A percentile compares a stretch with the other conserved stretches of the same genome.
Conservation (phyloP, 768 basidiomycete species). For the Porpolomopsis calyptriformis region DNA sequence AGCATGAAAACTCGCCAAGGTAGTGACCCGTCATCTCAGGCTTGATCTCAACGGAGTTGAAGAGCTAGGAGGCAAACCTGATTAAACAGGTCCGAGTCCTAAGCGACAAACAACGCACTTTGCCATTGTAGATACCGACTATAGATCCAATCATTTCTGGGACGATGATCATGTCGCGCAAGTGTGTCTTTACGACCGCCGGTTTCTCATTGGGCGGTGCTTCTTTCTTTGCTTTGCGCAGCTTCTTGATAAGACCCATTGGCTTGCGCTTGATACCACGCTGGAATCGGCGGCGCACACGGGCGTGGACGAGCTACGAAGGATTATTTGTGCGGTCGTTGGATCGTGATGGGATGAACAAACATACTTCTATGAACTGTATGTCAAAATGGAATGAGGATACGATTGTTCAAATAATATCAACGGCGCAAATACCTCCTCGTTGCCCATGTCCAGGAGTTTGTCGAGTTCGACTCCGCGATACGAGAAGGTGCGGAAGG, state of each 20-base stretch:
- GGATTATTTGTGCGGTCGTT: constrained; percentile 2
- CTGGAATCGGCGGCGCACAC: constrained; percentile 97
- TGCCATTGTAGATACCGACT: constrained; percentile 97
- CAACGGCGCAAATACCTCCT: constrained; percentile 56
- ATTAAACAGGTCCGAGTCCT: not conserved
- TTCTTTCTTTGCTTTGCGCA: constrained; percentile 99
- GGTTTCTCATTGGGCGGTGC: constrained; percentile 99
- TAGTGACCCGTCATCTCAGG: constrained; percentile 99
- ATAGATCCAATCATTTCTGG: constrained; percentile 99
- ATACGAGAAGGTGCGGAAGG: constrained; percentile 98
- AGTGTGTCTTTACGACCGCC: constrained; percentile 95
- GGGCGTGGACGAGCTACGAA: constrained; percentile 86
- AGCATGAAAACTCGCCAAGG: constrained; percentile 94
- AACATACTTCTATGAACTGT: constrained; percentile 74
- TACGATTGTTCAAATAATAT: not conserved
- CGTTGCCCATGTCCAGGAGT: constrained; percentile 91
- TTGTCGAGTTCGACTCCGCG: constrained; percentile 97
- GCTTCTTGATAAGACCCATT: constrained; percentile 98
- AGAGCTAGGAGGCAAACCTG: constrained; percentile 43
- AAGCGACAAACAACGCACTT: constrained; percentile 39
- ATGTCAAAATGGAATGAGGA: constrained; percentile 4
- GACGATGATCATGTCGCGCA: constrained; percentile 99
- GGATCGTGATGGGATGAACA: not conserved
- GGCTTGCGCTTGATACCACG: constrained; percentile 98
- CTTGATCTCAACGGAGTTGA: constrained; percentile 98